Base-by-base conservation (phyloP, 2,329 filamentous ascomycete species). In the Zymoseptoria pseudotritici region DNA sequence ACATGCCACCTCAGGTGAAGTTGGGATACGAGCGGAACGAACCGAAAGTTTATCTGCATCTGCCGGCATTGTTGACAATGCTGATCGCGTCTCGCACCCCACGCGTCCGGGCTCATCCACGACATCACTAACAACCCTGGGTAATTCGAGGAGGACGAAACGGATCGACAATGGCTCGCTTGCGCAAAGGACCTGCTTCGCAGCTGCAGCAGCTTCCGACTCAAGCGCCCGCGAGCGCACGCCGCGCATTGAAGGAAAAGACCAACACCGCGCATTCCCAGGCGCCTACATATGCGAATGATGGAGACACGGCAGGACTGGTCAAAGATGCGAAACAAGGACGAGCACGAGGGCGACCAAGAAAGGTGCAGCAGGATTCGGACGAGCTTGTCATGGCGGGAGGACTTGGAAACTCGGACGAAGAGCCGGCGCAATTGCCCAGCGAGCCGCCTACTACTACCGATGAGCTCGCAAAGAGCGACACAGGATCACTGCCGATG, bases 331-430 rank as follows among this genome's bases (percentile, higher is more conserved):
- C 65, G 42, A 67, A 65, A 36, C 56, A 61, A 49, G 65, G 61
- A 52, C 58, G 65, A 50, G 67, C 65, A 9, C 59, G 66, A 24
- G 66, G 65, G 6, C 58, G 66, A 36, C 54, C 66, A 53, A 66
- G 54, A 50, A 69, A 63, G 56, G 46, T 53, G 55, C 58, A 64
- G 49, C 57, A 62, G 50, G 58, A 61, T 11, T 59, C 60, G 11
- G 66, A 69, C 19, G 68, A 70, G 19, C 50, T 69, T 42, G 58
- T 70, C n/a, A 71, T 70, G 68, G 62, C 67, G 29, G 67, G 69
- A 19, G 69, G 66, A 52, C 58, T 71, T 20, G 69, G 68, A 2
- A 31, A 56, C 53, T 21, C 50, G 50, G 62, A 60, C 22, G 59
- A 61, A 20, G 50, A 61, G 49, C 49, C 22, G 46, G 58, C 56